Percentiles rank a stretch among this genome's conserved stretches.
These are phyloP conservation scores for Phytomonas sp. DNA, from an alignment of 208 protist genomes.

Conservation along the genomic window DNA sequence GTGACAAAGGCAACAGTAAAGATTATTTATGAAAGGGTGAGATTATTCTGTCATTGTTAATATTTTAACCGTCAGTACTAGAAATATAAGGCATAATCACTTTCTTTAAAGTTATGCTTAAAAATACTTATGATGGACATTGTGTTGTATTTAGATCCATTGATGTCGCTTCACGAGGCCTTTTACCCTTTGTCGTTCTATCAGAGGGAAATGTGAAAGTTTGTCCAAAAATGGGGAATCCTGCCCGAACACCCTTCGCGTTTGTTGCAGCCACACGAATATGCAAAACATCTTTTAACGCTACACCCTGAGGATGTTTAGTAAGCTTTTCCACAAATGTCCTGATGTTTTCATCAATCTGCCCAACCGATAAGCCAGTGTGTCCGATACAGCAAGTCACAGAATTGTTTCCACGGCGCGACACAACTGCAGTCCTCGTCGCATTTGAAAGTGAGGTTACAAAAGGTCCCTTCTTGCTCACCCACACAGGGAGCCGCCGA, in stretches of 20 bases:
- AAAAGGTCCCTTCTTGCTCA: slow-evolving; percentile 44
- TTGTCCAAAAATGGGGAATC: slow-evolving; percentile 69
- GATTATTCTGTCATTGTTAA: slow-evolving; percentile 8
- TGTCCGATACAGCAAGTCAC: slow-evolving; percentile 77
- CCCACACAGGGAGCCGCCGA: slow-evolving; percentile 67
- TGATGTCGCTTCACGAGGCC: slow-evolving; percentile 5
- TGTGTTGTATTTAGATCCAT: neutral
- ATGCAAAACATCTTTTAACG: slow-evolving; percentile 54
- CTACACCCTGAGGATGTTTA: slow-evolving; percentile 39
- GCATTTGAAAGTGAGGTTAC: slow-evolving; percentile 30
- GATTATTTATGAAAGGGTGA: slow-evolving; percentile 3
- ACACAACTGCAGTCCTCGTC: slow-evolving; percentile 53
- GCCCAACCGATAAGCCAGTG: slow-evolving; percentile 42
- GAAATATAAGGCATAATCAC: slow-evolving; percentile 11
- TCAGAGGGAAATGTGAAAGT: slow-evolving; percentile 32
- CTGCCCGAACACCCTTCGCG: slow-evolving; percentile 43
- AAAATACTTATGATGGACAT: slow-evolving; percentile 4
- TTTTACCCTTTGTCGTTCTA: slow-evolving; percentile 2
- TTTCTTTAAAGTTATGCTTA: slow-evolving; percentile 1
- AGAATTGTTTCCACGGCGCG: slow-evolving; percentile 66
- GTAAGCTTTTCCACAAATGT: slow-evolving; percentile 58
- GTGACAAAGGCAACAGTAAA: slow-evolving; percentile 2
- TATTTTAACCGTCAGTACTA: slow-evolving; percentile 9
- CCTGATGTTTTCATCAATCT: slow-evolving; percentile 66
- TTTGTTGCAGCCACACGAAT: slow-evolving; percentile 74